These are phyloP conservation scores for Brettanomyces naardenensis DNA, from an alignment of 805 yeast genomes.

Conservation along the genomic window DNA sequence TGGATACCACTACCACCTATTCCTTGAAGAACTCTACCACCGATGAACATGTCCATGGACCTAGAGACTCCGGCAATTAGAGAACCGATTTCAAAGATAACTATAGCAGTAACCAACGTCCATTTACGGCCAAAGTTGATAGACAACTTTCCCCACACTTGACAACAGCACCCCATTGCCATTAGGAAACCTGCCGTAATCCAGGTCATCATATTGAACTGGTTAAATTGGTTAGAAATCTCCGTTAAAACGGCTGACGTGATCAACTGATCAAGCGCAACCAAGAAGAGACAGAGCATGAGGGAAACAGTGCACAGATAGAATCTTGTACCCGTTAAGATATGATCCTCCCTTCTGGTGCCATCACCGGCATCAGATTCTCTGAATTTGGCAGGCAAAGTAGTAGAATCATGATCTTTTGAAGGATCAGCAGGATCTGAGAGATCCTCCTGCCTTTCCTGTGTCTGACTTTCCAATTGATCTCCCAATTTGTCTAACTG, in stretches of 20 bases:
- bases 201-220: conserved; percentile 52
- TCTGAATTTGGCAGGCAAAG: no score
- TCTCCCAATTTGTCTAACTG: no score
- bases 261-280: conserved; percentile 55
- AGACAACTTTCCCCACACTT: conserved; percentile 50
- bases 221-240: conserved; percentile 41
- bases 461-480: no score
- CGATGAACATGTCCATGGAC: conserved; percentile 54
- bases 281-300: conserved; percentile 14
- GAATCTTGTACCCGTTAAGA: conserved; percentile 9
- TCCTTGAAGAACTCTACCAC: conserved; percentile 66
- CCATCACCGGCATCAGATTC: conserved; percentile 29
- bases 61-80: conserved; percentile 46
- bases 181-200: conserved; percentile 45
- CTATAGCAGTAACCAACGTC: conserved; percentile 37
- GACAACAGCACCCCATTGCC: conserved; percentile 44
- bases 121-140: conserved; percentile 51
- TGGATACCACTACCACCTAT: conserved; percentile 69
- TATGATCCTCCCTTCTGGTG: conserved; percentile 18
- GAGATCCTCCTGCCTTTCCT: no score
- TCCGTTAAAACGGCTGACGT: conserved; percentile 42
- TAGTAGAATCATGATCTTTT: no score
- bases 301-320: conserved; percentile 10
- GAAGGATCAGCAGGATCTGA: no score
- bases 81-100: conserved; percentile 56